phyloP scores from a whole-genome alignment of 2,329 filamentous ascomycete genomes.

The Calonectria hawksworthii region DNA sequence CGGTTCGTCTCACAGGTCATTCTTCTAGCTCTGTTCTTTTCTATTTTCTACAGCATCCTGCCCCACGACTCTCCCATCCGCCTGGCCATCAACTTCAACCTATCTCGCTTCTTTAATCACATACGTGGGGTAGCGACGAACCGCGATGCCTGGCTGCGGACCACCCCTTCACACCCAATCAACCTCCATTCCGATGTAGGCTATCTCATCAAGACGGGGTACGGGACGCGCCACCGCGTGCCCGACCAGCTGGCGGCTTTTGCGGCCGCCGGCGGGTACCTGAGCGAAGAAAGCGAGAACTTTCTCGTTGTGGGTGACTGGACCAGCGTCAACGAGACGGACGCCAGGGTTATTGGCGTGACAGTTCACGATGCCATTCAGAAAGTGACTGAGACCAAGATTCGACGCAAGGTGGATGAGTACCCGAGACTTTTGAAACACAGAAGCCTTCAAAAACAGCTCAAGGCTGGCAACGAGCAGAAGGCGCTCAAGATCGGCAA shows the following conservation, averaged over 20 bases:
- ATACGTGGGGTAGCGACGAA: conserved; percentile 46
- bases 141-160: conserved; percentile 58
- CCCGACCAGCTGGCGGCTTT: conserved; percentile 62
- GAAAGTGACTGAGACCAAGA: conserved; percentile 51
- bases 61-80: conserved; percentile 51
- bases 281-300: conserved; percentile 55
- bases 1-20: conserved; percentile 43
- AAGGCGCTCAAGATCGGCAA: conserved; percentile 54
- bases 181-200: conserved; percentile 62
- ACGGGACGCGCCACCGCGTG: conserved; percentile 65
- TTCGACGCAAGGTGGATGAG: conserved; percentile 42
- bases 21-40: conserved; percentile 42
- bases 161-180: conserved; percentile 56
- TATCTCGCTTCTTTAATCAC: conserved; percentile 48
- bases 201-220: conserved; percentile 69
- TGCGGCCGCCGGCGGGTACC: conserved; percentile 46
- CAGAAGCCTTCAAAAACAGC: conserved; percentile 53
- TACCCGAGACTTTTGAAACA: conserved; percentile 59
- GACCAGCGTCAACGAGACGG: conserved; percentile 53
- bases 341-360: conserved; percentile 49
- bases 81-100: conserved; percentile 52
- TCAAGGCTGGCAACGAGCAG: conserved; percentile 55
- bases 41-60: conserved; percentile 47
- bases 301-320: conserved; percentile 67
- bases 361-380: conserved; percentile 59